Base-by-base conservation (phyloP, 2,329 filamentous ascomycete genomes). In the Plectosphaerella sp. region DNA sequence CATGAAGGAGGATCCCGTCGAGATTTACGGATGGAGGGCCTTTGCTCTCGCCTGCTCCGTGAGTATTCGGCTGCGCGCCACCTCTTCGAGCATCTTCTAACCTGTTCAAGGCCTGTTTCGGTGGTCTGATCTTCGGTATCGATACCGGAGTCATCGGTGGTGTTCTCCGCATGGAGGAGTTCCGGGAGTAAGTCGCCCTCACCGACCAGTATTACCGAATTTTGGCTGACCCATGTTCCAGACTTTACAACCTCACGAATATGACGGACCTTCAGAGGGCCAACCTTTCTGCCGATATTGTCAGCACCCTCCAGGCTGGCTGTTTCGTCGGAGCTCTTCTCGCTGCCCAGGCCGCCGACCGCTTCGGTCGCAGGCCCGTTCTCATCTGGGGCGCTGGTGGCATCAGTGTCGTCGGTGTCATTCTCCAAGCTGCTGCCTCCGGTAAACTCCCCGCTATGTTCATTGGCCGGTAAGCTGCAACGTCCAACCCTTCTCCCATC, bases 281-380 rank as follows among this genome's bases (percentile, higher is more conserved):
- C 33, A 54, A 49, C 12, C 46, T 57, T 7, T 49, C 52, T 25
- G 55, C 52, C 33, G 61, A 65, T 45, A 56, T 56, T 35, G 52
- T 52, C 14, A 52, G 48, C 18, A 56, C 52, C 11, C 51, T 56
- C n/a, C 63, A 65, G 50, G 62, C 57, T 2, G 63, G 62, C 16
- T 58, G 58, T 41, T 64, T 65, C 51, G 53, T 62, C 46, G 63
- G 63, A 25, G 56, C 57, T 12, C 39, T 64, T 1, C 49, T 59
- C 14, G 58, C 56, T 20, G 72, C 70, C 53, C 69, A 69, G 9
- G 62, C 72, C 33, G 70, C 66, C 6, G 71, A 75, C 45, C 65
- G 62, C 45, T 66, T 69, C 51, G 72, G 72, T 18, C 66, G 72
- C 15, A 71, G 67, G 53, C 63, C 72, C 18, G 69, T 78, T 53